Evolutionary conservation across 2,329 filamentous ascomycete species (phyloP).

Genomic region (Calonectria honghensis): DNA sequence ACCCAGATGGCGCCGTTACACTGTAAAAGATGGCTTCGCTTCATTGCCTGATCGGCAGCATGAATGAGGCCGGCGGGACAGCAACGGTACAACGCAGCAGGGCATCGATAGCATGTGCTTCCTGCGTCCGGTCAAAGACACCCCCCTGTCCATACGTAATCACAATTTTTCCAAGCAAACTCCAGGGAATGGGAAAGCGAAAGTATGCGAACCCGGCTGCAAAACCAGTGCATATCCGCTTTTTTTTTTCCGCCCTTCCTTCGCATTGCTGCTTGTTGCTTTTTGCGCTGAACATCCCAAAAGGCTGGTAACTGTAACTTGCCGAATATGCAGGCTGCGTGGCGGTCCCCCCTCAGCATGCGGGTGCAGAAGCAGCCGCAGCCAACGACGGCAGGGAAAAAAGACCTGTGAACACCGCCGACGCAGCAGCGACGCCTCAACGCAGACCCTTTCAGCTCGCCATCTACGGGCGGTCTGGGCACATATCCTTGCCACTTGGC

Average conservation of each 20-base stretch:
- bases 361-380: constrained; percentile 1
- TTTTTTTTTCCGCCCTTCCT: constrained; percentile 1
- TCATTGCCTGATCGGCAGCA: constrained; percentile 7
- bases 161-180: background rate
- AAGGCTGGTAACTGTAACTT: constrained; percentile 8
- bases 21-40: constrained; percentile 20
- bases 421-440: constrained; percentile 8
- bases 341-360: background rate
- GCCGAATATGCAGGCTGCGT: constrained; percentile 18
- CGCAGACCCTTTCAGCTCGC: constrained; percentile 17
- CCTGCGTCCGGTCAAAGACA: background rate
- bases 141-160: constrained; percentile 1
- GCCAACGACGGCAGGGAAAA: background rate
- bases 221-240: constrained; percentile 14
- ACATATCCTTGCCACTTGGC: constrained; percentile 20
- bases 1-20: constrained; percentile 25
- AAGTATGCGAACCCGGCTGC: constrained; percentile 25
- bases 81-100: constrained; percentile 7
- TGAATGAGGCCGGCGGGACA: constrained; percentile 21
- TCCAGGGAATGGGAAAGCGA: background rate
- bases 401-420: constrained; percentile 21
- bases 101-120: constrained; percentile 3
- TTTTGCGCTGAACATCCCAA: constrained; percentile 16
- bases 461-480: constrained; percentile 29
- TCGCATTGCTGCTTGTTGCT: constrained; percentile 13